These are phyloP conservation scores for Colletotrichum agaves DNA, from an alignment of 2,329 filamentous ascomycete species.

Conservation along the genomic window DNA sequence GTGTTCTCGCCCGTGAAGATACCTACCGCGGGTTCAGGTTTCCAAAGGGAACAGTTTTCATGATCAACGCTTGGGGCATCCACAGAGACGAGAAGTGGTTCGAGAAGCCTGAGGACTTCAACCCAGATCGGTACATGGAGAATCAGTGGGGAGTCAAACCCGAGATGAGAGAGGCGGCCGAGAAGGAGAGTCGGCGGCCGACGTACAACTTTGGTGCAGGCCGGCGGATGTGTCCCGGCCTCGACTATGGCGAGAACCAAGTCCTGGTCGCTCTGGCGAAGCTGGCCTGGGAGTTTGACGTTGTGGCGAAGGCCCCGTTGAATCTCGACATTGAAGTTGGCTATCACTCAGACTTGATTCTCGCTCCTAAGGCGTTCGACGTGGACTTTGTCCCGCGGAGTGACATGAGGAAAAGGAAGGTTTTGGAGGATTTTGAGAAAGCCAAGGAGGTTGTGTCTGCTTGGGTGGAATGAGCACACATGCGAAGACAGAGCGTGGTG, in stretches of 20 bases:
- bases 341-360: conserved; percentile 39
- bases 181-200: conserved; percentile 37
- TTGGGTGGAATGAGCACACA: background rate
- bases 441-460: conserved; percentile 1
- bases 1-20: conserved; percentile 60
- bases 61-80: conserved; percentile 47
- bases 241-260: conserved; percentile 59
- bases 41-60: conserved; percentile 57
- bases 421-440: conserved; percentile 28
- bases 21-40: conserved; percentile 60
- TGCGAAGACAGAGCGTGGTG: background rate
- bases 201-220: conserved; percentile 59
- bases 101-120: conserved; percentile 42
- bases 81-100: conserved; percentile 42
- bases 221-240: conserved; percentile 59
- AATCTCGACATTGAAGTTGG: conserved; percentile 43
- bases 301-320: conserved; percentile 41
- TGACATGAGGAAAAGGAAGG: conserved; percentile 33
- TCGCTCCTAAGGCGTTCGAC: conserved; percentile 39
- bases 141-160: conserved; percentile 29
- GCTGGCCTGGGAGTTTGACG: conserved; percentile 60
- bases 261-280: conserved; percentile 53
- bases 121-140: conserved; percentile 43
- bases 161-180: conserved; percentile 5
- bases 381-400: conserved; percentile 39